phyloP scores from a whole-genome alignment of 192 early-diverging fungal genomes.

The Coemansia furcata region DNA sequence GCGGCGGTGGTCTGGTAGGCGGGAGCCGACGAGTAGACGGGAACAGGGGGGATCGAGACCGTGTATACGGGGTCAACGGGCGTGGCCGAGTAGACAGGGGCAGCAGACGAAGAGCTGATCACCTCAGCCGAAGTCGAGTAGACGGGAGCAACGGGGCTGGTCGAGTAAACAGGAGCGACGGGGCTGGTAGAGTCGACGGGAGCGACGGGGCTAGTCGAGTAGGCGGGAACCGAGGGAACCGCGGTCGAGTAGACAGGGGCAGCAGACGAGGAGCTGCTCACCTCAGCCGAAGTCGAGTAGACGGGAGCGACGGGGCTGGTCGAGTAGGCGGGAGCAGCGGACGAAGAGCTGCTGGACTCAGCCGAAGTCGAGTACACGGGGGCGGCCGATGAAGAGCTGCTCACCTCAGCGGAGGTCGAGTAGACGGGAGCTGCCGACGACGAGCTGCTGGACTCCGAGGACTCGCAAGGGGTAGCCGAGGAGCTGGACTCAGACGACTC shows the following conservation, averaged over 20 bases:
- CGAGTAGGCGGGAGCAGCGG: neutral
- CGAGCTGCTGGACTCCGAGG: neutral
- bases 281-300: conserved; percentile 9
- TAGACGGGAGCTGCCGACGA: neutral
- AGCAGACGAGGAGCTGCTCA: neutral
- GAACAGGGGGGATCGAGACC: neutral
- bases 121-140: neutral
- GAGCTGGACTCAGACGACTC: neutral
- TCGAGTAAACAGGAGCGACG: neutral
- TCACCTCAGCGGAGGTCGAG: conserved; percentile 5
- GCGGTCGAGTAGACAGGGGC: conserved; percentile 9
- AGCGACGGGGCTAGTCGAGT: neutral
- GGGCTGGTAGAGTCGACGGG: conserved; percentile 6
- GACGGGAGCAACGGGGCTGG: neutral
- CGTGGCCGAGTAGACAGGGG: neutral
- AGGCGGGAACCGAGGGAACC: neutral
- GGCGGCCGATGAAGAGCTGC: neutral
- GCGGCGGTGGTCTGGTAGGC: conserved; percentile 29
- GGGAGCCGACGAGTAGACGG: conserved; percentile 9
- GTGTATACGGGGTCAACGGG: neutral
- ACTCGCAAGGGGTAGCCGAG: neutral
- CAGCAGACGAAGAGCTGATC: too few species aligned
- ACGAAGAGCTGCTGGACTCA: conserved; percentile 4
- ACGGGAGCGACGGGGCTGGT: neutral
- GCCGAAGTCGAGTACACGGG: neutral